Conservation (phyloP, 257 asterid genomes). For the Solanum medicagineum region DNA sequence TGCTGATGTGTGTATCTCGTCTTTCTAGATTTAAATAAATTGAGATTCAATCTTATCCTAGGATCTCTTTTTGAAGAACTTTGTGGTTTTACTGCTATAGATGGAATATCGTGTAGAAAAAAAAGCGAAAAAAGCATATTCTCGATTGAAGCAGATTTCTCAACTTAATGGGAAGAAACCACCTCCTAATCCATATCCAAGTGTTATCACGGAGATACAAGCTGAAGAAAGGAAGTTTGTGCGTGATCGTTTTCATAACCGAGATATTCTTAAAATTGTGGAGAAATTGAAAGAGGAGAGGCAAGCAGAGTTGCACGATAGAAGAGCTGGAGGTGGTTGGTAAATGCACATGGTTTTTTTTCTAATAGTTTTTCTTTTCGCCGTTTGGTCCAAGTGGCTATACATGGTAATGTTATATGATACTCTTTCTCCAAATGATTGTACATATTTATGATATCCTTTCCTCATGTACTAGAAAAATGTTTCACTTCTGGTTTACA, state of each 20-base stretch:
- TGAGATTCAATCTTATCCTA: not conserved
- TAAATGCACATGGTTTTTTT: not conserved
- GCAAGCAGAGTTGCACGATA: constrained; percentile 24
- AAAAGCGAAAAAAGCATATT: constrained; percentile 45
- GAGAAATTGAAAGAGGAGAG: constrained; percentile 37
- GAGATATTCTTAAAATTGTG: constrained; percentile 15
- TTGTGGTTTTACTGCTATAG: constrained; percentile 16
- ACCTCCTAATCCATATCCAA: constrained; percentile 73
- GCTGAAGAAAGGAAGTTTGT: constrained; percentile 62
- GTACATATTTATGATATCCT: not conserved
- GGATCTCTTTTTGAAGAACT: not conserved
- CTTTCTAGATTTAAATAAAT: not conserved
- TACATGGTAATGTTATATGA: not conserved
- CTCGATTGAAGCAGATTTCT: constrained; percentile 60
- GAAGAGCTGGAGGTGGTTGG: constrained; percentile 21
- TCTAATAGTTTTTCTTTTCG: not conserved
- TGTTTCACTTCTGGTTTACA: not conserved
- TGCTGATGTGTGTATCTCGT: constrained; percentile 54
- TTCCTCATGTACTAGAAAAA: not conserved
- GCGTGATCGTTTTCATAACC: constrained; percentile 48
- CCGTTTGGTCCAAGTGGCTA: not conserved
- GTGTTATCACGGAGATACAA: constrained; percentile 56
- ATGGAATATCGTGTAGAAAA: constrained; percentile 59
- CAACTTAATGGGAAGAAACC: constrained; percentile 56
- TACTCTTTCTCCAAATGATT: not conserved